phyloP scores from a whole-genome alignment of 352 stramenopile species.

The Globisporangium barbulae region DNA sequence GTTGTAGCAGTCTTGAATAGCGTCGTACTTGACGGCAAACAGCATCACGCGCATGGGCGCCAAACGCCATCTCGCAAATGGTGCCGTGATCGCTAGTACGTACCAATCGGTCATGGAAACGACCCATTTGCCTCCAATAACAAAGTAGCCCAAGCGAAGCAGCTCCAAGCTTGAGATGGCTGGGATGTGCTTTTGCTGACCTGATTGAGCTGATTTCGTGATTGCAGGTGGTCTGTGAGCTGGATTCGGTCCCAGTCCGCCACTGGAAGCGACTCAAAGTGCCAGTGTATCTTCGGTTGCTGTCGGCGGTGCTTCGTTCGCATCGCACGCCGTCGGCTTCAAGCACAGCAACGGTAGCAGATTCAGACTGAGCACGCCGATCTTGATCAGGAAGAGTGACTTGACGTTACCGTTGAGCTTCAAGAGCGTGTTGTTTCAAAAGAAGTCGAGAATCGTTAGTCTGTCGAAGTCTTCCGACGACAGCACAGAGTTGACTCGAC shows the following conservation, averaged over 20 bases:
- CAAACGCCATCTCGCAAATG: not conserved
- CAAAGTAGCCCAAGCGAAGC: conserved; percentile 14
- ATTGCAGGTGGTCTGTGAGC: too few relatives aligned
- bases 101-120: not conserved
- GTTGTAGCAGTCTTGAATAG: not conserved
- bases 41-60: not conserved
- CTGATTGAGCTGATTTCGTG: not conserved
- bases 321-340: not conserved
- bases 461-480: not conserved
- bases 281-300: not conserved
- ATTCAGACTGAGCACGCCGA: conserved; percentile 7
- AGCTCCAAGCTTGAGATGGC: conserved; percentile 26
- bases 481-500: not conserved
- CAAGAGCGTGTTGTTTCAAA: not conserved
- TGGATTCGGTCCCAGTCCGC: too few relatives aligned
- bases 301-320: not conserved
- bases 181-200: not conserved
- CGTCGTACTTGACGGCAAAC: not conserved
- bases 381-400: conserved; percentile 10
- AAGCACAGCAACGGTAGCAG: conserved; percentile 7
- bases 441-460: conserved; percentile 3
- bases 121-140: not conserved
- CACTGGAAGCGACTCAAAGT: not conserved
- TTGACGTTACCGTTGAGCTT: conserved; percentile 13
- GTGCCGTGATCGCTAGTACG: not conserved